These are phyloP conservation scores for Metarhizium robertsii DNA, from an alignment of 2,329 filamentous ascomycete genomes.

Conservation along the genomic window DNA sequence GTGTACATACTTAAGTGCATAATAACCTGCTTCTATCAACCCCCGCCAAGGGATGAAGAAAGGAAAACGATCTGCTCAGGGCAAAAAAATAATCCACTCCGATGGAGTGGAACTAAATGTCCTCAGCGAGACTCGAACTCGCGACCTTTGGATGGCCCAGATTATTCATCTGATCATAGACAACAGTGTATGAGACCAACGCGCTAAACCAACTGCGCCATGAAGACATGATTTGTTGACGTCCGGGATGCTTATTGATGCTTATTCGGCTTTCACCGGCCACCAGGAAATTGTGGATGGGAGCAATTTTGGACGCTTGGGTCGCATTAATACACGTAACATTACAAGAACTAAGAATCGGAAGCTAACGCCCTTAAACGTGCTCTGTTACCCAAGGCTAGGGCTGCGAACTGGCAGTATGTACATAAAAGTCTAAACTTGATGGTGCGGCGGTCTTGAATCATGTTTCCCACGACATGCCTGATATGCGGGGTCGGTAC, in stretches of 20 bases:
- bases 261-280: not conserved
- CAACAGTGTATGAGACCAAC: conserved; percentile 5
- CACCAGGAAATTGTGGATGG: not conserved
- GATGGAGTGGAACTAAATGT: conserved; percentile 16
- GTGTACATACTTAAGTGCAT: no score
- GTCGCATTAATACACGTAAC: no score
- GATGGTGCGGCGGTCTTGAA: no score
- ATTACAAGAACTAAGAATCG: no score
- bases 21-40: no score
- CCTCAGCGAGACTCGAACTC: conserved; percentile 39
- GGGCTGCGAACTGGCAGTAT: no score
- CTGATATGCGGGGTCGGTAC: no score
- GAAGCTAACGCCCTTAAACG: no score
- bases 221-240: conserved; percentile 1
- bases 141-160: conserved; percentile 30
- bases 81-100: not conserved
- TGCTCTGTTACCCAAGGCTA: no score
- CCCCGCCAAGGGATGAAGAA: not conserved
- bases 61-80: not conserved
- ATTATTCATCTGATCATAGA: conserved; percentile 15
- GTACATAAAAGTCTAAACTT: no score
- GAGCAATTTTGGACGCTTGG: not conserved
- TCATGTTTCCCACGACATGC: no score
- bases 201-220: conserved; percentile 6
- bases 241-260: not conserved